Evolutionary conservation across 371 early-diverging fungal species (phyloP), one percentile per base, ranked within the genome.

Genomic region (Apophysomyces elegans): DNA sequence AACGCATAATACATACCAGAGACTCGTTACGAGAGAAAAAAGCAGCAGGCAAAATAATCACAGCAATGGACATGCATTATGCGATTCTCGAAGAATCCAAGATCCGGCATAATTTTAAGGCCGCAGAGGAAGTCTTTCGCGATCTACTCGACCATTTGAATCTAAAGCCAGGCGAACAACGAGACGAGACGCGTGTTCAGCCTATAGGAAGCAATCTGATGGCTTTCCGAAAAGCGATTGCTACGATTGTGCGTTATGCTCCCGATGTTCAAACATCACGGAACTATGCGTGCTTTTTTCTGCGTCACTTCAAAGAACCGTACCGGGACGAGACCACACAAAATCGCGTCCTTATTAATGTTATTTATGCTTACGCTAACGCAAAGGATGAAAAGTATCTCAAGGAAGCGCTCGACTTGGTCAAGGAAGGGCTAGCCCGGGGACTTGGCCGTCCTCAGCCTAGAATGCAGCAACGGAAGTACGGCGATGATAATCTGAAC

Each of bases 201-300:
- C 5, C 12, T 2, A 35, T 36, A 58, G 11, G 26, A 1, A 38
- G 38, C n/a, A 61, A 61, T 13, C 37, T 67, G 2, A 16, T 0
- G 0, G n/a, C 43, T 5, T 64, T 67, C n/a, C 72, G 59, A 18
- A 56, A 56, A 16, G 9, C 59, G 0, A 58, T 64, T 16, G 37
- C 59, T 2, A 61, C 70, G 0, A 7, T 74, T 21, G 57, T 70
- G 12, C 67, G 74, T 1, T 74, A 74, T 54, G 61, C 74, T 0
- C 63, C 66, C 0, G 54, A 50, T 1, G 58, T 68, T 1, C 47
- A 63, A 36, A 47, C 37, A 6, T 60, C 70, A 8, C 13, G 62
- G 6, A n/a, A 63, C 9, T 67, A 65, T 43, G 58, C 61, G 4
- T 26, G 62, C 11, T 56, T 59, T 0, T 45, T 67, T 3, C 41